Evolutionary conservation across 805 yeast genomes (phyloP).

Genomic region (Schizosaccharomyces japonicus): DNA sequence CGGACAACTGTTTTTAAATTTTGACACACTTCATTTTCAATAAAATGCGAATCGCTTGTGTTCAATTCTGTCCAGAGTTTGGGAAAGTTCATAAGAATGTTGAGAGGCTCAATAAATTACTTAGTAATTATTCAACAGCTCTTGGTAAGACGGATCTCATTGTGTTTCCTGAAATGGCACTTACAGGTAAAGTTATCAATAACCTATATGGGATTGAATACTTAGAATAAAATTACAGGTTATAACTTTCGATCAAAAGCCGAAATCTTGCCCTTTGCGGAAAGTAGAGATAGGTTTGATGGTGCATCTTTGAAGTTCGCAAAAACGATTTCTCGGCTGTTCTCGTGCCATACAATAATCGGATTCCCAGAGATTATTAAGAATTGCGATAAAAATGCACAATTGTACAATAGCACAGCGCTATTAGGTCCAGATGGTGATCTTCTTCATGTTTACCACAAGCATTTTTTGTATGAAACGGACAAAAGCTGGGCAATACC

Average conservation of each 20-base stretch:
- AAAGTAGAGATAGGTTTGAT: conserved; percentile 21
- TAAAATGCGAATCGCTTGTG: neutral
- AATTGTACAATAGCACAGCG: conserved; percentile 46
- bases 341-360: conserved; percentile 20
- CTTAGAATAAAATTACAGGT: conserved; percentile 15
- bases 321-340: conserved; percentile 13
- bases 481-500: conserved; percentile 62
- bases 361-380: conserved; percentile 62
- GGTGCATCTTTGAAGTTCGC: conserved; percentile 33
- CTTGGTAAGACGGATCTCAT: conserved; percentile 26
- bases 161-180: conserved; percentile 60
- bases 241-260: conserved; percentile 34
- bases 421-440: conserved; percentile 37
- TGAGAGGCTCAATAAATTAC: neutral
- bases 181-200: conserved; percentile 18
- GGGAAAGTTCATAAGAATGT: neutral
- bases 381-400: conserved; percentile 3
- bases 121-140: neutral
- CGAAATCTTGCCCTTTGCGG: conserved; percentile 36
- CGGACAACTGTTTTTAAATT: too few relatives aligned
- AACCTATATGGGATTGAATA: neutral
- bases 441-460: conserved; percentile 42
- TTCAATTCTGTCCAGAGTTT: neutral
- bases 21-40: too few relatives aligned
- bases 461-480: conserved; percentile 50